These are phyloP conservation scores for Globisporangium nodosum DNA, from an alignment of 352 stramenopile genomes.

Conservation along the genomic window DNA sequence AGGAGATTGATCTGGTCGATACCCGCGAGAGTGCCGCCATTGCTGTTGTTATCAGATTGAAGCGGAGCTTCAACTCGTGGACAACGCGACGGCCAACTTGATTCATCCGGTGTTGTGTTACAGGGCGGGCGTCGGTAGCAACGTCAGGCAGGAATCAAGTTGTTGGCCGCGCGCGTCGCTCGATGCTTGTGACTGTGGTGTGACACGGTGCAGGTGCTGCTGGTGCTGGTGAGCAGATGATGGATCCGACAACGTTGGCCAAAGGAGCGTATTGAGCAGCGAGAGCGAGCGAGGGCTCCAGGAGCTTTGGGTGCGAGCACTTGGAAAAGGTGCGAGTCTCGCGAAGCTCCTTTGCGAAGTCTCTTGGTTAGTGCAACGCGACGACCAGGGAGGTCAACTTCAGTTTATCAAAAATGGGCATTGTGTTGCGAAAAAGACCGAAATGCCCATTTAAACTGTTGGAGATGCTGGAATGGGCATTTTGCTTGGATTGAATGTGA, in stretches of 20 bases:
- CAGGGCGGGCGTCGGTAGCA: neutral
- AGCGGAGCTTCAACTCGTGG: neutral
- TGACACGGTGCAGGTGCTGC: neutral
- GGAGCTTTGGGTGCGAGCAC: too few species aligned
- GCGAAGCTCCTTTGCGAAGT: too few species aligned
- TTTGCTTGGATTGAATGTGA: too few species aligned
- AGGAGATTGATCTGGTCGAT: neutral
- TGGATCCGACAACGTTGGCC: neutral
- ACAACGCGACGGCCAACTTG: neutral
- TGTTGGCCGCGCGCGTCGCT: too few species aligned
- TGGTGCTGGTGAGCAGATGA: neutral
- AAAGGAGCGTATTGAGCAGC: neutral
- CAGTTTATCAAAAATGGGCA: too few species aligned
- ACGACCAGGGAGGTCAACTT: too few species aligned
- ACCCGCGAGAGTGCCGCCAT: neutral
- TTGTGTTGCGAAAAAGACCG: too few species aligned
- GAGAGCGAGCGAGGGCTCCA: too few species aligned
- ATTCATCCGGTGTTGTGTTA: neutral
- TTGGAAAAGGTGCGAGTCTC: too few species aligned
- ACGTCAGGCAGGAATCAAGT: constrained; percentile 1
- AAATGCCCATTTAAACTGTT: too few species aligned
- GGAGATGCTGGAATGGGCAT: too few species aligned
- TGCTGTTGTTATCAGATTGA: neutral
- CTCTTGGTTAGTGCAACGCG: too few species aligned
- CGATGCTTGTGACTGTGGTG: neutral